Percentiles rank a stretch among this genome's conserved stretches.
These are phyloP conservation scores for Populus tremula DNA, from an alignment of 345 rosid genomes.

Conservation along the genomic window DNA sequence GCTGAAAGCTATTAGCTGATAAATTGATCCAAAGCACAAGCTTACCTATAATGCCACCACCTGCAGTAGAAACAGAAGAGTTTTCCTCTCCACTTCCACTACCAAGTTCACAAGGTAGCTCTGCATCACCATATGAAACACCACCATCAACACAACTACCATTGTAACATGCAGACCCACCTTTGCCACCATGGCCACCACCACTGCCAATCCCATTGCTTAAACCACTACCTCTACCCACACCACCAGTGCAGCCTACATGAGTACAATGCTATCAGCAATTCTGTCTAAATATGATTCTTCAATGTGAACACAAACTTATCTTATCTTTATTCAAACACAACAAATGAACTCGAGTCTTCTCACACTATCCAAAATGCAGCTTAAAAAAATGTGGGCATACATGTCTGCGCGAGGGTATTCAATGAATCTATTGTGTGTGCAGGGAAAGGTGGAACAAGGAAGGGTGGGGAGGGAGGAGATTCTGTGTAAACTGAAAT, in stretches of 20 bases:
- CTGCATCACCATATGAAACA: constrained; percentile 71
- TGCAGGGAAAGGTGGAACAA: background rate
- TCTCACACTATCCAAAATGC: background rate
- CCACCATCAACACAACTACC: constrained; percentile 69
- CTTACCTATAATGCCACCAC: constrained; percentile 94
- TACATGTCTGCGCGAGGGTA: background rate
- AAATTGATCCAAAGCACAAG: background rate
- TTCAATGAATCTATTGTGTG: background rate
- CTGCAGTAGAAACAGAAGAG: constrained; percentile 59
- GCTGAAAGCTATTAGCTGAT: background rate
- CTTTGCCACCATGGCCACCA: constrained; percentile 98
- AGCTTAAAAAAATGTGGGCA: background rate
- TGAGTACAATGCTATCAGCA: constrained; percentile 11
- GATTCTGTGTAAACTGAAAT: background rate
- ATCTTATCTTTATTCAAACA: constrained; percentile 9
- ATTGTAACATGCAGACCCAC: constrained; percentile 76
- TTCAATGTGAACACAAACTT: constrained; percentile 9
- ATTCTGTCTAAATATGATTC: constrained; percentile 18
- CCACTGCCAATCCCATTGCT: constrained; percentile 84
- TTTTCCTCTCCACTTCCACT: constrained; percentile 96
- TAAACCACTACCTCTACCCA: constrained; percentile 69
- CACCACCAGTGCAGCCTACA: constrained; percentile 93
- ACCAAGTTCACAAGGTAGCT: constrained; percentile 97
- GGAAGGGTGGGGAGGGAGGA: background rate
- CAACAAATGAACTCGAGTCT: background rate